Conservation (phyloP, 768 basidiomycete genomes). For the Kwoniella heveanensis region DNA sequence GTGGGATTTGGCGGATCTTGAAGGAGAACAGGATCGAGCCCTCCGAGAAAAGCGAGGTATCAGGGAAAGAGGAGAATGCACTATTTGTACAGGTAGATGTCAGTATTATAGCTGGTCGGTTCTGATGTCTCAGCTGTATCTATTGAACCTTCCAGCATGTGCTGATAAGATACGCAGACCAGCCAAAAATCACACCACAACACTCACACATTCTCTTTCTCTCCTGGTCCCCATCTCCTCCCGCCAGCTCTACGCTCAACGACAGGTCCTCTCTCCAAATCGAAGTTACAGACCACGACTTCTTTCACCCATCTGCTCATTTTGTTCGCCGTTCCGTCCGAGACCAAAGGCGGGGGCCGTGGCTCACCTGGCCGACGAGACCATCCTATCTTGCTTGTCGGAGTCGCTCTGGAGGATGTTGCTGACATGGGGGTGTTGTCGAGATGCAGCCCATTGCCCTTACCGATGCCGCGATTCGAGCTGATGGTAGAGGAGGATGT, state of each 20-base stretch:
- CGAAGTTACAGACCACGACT: slow-evolving; percentile 67
- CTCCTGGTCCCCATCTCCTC: slow-evolving; percentile 65
- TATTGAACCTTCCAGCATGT: not conserved
- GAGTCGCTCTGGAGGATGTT: slow-evolving; percentile 1
- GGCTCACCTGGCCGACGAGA: slow-evolving; percentile 44
- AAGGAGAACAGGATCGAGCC: slow-evolving; percentile 84
- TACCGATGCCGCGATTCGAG: not conserved
- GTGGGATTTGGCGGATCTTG: slow-evolving; percentile 65
- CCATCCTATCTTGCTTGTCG: slow-evolving; percentile 36
- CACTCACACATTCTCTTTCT: slow-evolving; percentile 80
- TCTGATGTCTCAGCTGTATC: no score
- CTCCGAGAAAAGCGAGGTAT: slow-evolving; percentile 80
- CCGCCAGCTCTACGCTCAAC: slow-evolving; percentile 72
- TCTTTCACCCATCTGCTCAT: slow-evolving; percentile 55
- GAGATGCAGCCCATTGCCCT: slow-evolving; percentile 1
- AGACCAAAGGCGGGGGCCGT: slow-evolving; percentile 44
- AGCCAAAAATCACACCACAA: not conserved
- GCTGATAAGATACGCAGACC: not conserved
- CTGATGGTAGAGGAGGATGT: not conserved
- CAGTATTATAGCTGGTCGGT: no score
- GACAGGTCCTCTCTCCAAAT: slow-evolving; percentile 81
- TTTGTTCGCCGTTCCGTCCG: slow-evolving; percentile 1
- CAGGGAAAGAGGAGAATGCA: slow-evolving; percentile 89
- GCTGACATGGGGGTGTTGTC: slow-evolving; percentile 11
- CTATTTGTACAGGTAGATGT: slow-evolving; percentile 59